Evolutionary conservation across 371 early-diverging fungal species (phyloP), one percentile per base, ranked within the genome.

Genomic region (Syncephalastrum monosporum): DNA sequence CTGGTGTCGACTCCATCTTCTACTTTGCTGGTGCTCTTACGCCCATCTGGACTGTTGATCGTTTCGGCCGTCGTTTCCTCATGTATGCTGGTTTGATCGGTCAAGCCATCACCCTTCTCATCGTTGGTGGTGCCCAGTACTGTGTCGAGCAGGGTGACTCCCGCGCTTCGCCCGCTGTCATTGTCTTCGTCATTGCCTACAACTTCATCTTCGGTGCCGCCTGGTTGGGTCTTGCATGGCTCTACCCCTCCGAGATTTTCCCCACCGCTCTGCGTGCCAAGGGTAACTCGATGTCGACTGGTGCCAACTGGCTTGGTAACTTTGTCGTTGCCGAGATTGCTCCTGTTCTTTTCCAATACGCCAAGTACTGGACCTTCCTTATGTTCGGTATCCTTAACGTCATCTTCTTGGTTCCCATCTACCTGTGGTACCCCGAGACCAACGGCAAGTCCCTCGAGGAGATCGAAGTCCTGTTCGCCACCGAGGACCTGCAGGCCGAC

Each of bases 301-400:
- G 82, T 63, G 79, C 88, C 71, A 86, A 89, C 81, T 89, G 86
- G 86, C 65, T 72, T 61, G 75, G 71, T 61, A 85, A 83, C 71
- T 75, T 78, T 62, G 56, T 72, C 51, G 79, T 78, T 7, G 73
- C 79, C 17, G 63, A 63, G 62, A 67, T 78, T 63, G 69, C 79
- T 16, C 79, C 75, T 14, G 71, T 75, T 19, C 55, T 72, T 8
- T 77, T 77, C 48, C 55, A 67, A 50, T 69, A 77, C 15, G 64
- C 65, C 15, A 59, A 60, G 23, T 77, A 60, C 48, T 77, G 77
- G 77, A 71, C 72, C 15, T 83, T 79, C 72, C 58, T 77, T 38
- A 47, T 83, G 56, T 84, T 72, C 46, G 81, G 71, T 53, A 47
- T 60, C 44, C 51, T 71, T 17, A 69, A 67, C 45, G 59, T 65